Evolutionary conservation across 306 rosid genomes (phyloP).

Genomic region (Rosa chinensis): DNA sequence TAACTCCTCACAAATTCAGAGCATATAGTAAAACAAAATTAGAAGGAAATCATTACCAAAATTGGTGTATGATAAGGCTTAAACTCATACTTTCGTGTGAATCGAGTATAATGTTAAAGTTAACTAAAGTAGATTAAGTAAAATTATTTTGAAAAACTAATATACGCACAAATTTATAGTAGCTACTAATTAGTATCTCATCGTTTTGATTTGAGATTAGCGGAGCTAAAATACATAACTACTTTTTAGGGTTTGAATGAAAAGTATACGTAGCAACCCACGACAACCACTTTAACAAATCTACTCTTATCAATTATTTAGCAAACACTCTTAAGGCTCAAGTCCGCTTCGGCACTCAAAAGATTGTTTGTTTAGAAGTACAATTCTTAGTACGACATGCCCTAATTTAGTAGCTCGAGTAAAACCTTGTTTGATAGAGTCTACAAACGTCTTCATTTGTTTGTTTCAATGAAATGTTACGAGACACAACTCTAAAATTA

Average conservation of each 20-base stretch:
- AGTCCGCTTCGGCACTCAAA: background rate
- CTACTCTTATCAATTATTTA: background rate
- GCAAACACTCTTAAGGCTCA: background rate
- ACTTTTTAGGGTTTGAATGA: background rate
- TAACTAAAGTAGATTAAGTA: background rate
- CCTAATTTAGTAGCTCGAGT: too few relatives aligned
- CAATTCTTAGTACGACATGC: too few relatives aligned
- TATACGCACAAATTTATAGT: accelerated
- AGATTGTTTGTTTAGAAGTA: too few relatives aligned
- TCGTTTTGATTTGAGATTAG: accelerated
- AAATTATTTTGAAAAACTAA: background rate
- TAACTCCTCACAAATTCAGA: background rate
- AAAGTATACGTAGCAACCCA: background rate
- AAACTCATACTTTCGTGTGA: too few relatives aligned
- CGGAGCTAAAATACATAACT: background rate
- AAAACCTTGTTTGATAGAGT: too few relatives aligned
- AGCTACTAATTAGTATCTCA: background rate
- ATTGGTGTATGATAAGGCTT: background rate
- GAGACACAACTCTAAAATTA: too few relatives aligned
- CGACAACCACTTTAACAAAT: background rate
- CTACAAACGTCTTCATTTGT: too few relatives aligned
- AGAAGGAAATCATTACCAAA: background rate
- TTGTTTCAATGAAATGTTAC: too few relatives aligned
- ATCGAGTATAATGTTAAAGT: too few relatives aligned
- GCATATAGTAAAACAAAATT: background rate